Evolutionary conservation across 352 stramenopile genomes (phyloP), one percentile per base, ranked within the genome.

Genomic region (Phytophthora macrochlamydospora): DNA sequence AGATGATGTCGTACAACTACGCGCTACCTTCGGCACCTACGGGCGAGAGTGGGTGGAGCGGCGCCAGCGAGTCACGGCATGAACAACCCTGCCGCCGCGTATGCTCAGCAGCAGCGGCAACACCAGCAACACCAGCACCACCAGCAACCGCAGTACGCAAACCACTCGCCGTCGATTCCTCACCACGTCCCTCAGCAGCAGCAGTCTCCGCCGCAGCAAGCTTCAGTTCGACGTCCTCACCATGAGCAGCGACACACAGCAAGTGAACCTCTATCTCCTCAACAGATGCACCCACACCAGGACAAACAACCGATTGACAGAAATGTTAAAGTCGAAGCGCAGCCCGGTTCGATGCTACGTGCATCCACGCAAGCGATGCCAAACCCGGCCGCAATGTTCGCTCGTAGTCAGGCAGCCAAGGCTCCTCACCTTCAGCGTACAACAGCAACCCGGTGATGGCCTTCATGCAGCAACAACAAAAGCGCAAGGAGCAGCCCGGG

Each of bases 371-470:
- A 73, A 11, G 28, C 57, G 4, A 68, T 69, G 45, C 43, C 73
- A 12, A 92, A 89, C 56, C 80, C 82, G 6, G 83, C 83, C 1
- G 81, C 79, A 2, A 81, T 83, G 71, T 92, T 89, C 60, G 80
- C 78, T 42, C 80, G 78, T 50, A 74, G 62, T 13, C 78, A 87
- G 65, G 61, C 57, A 5, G 56, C 68, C 30, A 84, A 75, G 32
- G 11, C 56, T 1, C 52, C 37, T 56, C 73, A 52, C 7, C 54
- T 42, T 46, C 55, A 29, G 43, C 43, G 5, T 43, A 13, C 6
- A 59, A 53, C 13, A 45, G 55, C 29, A 90, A 90, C 51, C 76
- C 78, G 2, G 81, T 90, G 24, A 76, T 76, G 12, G 69, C 78
- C 14, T 90, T 90, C 42, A 33, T 88, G 59, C 75, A 87, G 53